A percentile compares a stretch with the other conserved stretches of the same genome.
These are phyloP conservation scores for Paramecium caudatum DNA, from an alignment of 73 alveolate species.

Conservation along the genomic window DNA sequence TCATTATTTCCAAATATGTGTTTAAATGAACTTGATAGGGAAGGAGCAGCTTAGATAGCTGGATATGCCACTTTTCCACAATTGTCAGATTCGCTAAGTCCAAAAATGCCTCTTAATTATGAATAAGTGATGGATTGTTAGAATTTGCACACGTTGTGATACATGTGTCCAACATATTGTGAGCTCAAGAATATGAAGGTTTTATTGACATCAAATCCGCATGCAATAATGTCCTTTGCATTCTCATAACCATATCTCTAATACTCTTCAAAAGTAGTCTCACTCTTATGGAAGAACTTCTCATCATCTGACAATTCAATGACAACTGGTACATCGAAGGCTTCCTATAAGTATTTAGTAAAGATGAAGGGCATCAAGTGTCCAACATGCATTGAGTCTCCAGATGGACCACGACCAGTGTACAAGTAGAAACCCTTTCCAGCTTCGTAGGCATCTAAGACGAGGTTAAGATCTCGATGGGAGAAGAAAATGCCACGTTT, in stretches of 20 bases:
- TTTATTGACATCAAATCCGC: conserved; percentile 99
- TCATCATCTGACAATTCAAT: conserved; percentile 99
- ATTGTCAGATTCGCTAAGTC: conserved; percentile 97
- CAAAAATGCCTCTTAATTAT: conserved; percentile 93
- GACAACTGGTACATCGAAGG: conserved; percentile 99
- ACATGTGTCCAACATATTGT: conserved; percentile 94
- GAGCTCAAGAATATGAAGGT: conserved; percentile 98
- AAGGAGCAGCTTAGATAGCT: conserved; percentile 98
- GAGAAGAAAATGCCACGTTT: conserved; percentile 99
- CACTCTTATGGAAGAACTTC: conserved; percentile 94
- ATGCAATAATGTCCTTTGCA: conserved; percentile 99
- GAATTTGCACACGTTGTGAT: conserved; percentile 92
- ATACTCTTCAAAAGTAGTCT: conserved; percentile 76
- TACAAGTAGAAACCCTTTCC: conserved; percentile 97
- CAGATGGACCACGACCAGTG: conserved; percentile 99
- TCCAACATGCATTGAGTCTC: conserved; percentile 99
- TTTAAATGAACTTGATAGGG: conserved; percentile 97
- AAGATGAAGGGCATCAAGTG: conserved; percentile 97
- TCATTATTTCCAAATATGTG: conserved; percentile 91
- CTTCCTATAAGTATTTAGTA: conserved; percentile 98
- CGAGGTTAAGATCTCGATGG: conserved; percentile 96
- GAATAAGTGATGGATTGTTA: conserved; percentile 94
- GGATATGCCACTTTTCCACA: conserved; percentile 99
- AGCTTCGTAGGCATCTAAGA: conserved; percentile 90
- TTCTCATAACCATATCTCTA: conserved; percentile 94